A percentile compares a stretch with the other conserved stretches of the same genome.
These are phyloP conservation scores for Blastobotrys chiropterorum DNA, from an alignment of 805 yeast species.

Conservation along the genomic window DNA sequence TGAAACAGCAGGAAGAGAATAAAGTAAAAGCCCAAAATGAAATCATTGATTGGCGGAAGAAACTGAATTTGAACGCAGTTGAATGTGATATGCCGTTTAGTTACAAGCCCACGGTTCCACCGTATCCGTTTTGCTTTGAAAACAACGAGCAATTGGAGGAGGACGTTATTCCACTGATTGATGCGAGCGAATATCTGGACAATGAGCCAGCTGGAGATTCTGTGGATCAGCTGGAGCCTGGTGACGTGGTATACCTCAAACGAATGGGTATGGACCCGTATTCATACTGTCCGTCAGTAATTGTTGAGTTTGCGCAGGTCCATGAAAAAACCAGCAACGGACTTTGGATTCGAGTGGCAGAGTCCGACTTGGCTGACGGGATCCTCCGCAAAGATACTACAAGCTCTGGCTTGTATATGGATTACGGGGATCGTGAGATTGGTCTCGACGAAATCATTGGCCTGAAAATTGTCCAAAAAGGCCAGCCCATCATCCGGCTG, in stretches of 20 bases:
- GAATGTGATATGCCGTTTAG: constrained; percentile 13
- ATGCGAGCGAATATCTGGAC: neutral
- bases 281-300: neutral
- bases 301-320: neutral
- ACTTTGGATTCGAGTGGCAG: constrained; percentile 1
- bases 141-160: neutral
- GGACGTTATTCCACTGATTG: neutral
- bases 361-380: neutral
- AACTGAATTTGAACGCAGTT: constrained; percentile 7
- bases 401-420: neutral
- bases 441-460: neutral
- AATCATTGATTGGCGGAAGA: neutral
- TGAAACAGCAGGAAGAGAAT: neutral
- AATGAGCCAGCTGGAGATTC: neutral
- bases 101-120: constrained; percentile 6
- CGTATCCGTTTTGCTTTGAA: constrained; percentile 7
- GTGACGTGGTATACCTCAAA: neutral
- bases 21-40: neutral
- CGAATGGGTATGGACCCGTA: constrained; percentile 1
- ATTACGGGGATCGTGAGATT: constrained; percentile 1
- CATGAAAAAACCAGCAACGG: neutral
- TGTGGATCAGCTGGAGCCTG: neutral
- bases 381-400: neutral
- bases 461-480: neutral
- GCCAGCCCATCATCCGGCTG: neutral